These are phyloP conservation scores for Beauveria sp. DNA, from an alignment of 2,329 filamentous ascomycete species.

Conservation along the genomic window DNA sequence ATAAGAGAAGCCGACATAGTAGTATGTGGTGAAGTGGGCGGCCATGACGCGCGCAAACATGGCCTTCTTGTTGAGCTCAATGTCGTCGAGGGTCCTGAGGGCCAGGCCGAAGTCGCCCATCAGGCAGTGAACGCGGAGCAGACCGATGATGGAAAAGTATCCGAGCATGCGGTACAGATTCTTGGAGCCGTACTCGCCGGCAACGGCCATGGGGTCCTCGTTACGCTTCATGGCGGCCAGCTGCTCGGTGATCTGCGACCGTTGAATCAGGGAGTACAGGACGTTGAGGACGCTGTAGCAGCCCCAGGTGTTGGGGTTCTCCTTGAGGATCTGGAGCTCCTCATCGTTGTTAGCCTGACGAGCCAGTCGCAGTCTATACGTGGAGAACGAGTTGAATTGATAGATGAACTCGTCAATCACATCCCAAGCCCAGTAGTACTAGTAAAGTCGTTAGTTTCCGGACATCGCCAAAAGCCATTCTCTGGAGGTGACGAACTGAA, in stretches of 20 bases:
- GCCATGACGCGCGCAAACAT: conserved; percentile 99
- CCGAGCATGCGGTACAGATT: conserved; percentile 97
- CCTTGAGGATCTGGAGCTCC: conserved; percentile 82
- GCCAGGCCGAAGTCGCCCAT: conserved; percentile 97
- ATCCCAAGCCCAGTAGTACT: conserved; percentile 99
- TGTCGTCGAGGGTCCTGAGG: conserved; percentile 97
- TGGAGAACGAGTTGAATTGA: conserved; percentile 99
- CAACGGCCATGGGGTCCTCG: conserved; percentile 80
- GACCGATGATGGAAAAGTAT: conserved; percentile 98
- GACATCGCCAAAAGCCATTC: neutral
- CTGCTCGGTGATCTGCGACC: conserved; percentile 97
- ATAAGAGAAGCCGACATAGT: conserved; percentile 99
- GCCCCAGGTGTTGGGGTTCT: conserved; percentile 98
- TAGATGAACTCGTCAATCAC: conserved; percentile 99
- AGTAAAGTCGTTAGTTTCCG: conserved; percentile 10
- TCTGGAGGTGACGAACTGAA: conserved; percentile 60
- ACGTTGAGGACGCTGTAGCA: conserved; percentile 99
- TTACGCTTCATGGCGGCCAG: conserved; percentile 88
- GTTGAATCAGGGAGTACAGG: conserved; percentile 96
- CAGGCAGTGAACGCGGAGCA: conserved; percentile 91
- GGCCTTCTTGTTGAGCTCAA: conserved; percentile 99
- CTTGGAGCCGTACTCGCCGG: conserved; percentile 90
- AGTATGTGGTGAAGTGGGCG: conserved; percentile 98
- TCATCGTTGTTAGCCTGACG: conserved; percentile 79
- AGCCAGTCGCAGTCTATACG: conserved; percentile 88